Base-by-base conservation (phyloP, 495 filamentous ascomycete species). In the Penicillium psychrofluorescens region DNA sequence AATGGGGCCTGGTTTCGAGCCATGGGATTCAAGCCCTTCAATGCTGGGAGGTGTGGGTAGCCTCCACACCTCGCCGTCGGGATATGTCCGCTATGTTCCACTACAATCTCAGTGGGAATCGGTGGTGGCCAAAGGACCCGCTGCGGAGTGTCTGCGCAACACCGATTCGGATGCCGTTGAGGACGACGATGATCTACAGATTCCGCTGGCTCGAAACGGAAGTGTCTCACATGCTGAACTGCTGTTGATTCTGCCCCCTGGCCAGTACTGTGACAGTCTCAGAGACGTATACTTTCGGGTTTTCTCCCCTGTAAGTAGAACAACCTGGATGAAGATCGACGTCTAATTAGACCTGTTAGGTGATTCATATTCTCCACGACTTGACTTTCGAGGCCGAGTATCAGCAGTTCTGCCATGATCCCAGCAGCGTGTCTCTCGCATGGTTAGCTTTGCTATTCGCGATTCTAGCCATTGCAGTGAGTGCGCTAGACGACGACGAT, bases 311-410 rank as follows among this genome's bases (percentile, higher is more conserved):
- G 62, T 69, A 56, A 35, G 63, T 50, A 22, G 22, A 22, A 22
- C 10, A 38, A 13, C 11, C 29, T 7, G 15, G 11, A 5, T 8
- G 4, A 9, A 22, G 13, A 29, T 6, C 35, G 15, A 27, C 15
- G 29, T n/a, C 9, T 2, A 22, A 22, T 22, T 22, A 22, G 22
- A 22, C 22, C 22, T 36, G 16, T 27, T n/a, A 62, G 62, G 48
- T 69, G 13, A 67, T 67, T 29, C 65, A 69, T 48, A 72, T 72
- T 45, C 59, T 75, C 7, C 71, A 74, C 40, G 71, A 73, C 41
- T 54, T 70, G 40, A 71, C 68, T 1, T 75, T 75, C 29, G 66
- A 70, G 29, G 59, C 66, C 6, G 67, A 75, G 31, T 75, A 73
- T 50, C 59, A 66, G 34, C 61, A 64, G 11, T 73, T 73, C 33